Base-by-base conservation (phyloP, 1,284 basidiomycete genomes). In the Microbotryomycetes sp. region DNA sequence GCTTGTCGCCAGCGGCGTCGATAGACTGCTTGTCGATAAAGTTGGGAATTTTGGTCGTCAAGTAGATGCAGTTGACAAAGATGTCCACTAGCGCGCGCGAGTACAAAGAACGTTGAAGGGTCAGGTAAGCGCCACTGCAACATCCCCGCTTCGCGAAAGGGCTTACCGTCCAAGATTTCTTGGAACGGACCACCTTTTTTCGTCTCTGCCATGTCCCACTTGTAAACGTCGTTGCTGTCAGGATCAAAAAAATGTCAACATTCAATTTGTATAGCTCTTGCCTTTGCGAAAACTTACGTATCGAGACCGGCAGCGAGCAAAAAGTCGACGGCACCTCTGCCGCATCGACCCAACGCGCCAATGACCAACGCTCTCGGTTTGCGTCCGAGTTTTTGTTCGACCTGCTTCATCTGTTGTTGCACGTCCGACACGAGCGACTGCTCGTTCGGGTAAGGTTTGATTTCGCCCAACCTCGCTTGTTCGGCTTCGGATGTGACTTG, bases 51-150 rank as follows among this genome's bases (percentile, higher is more conserved):
- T 83, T 80, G 56, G 86, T 83, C 55, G 85, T 87, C 62, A 99
- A 86, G 78, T 99, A 98, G 77, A 99, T 99, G 83, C 96, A 98
- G 81, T 99, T 99, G 81, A 99, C 85, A 73, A 99, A 97, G 73
- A 99, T 86, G 78, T 99, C 96, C 66, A 92, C 94, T 79, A 61
- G 13, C 21, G 50, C 5, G 54, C 49, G 30, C 59, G 57, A 35
- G 26, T 16, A 9, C 2, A 30, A 2, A 46, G 45, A 26, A 29
- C n/a, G n/a, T n/a, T n/a, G 4, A 6, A 27, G 27, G 18, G 41
- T 56, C 24, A 64, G 50, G 16, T 23, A 24, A 24, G 1, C 54
- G 21, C 13, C 5, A n/a, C 2, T 15, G n/a, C 1, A 18, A 54
- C 52, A 57, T 24, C 26, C 47, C 23, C 24, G 9, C 7, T 5